Base-by-base conservation (phyloP, 2,329 filamentous ascomycete species). In the Sporothrix brasiliensis region DNA sequence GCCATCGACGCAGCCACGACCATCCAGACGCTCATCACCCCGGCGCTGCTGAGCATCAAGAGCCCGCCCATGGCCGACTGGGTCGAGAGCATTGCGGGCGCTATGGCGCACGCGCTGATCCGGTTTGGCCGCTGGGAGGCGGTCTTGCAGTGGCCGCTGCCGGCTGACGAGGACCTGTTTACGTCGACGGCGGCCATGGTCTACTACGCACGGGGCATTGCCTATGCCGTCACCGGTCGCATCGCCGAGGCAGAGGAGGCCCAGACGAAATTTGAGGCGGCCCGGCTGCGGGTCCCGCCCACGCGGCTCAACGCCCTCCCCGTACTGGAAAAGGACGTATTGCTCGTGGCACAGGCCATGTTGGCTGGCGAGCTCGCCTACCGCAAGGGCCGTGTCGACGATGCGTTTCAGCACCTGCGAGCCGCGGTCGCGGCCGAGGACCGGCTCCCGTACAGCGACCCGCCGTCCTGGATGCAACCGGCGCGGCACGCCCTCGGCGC, bases 401-500 rank as follows among this genome's bases (percentile, higher is more conserved):
- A 75, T 2, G 87, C 86, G 0, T 88, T 87, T 74, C 72, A 76
- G 27, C 78, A 82, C 67, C 77, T 88, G 3, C 79, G 80, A n/a
- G 78, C 76, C 21, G 80, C 86, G 0, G 82, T 87, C 30, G 74
- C 78, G 0, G 78, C 84, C n/a, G 84, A 87, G 66, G 86, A 87
- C 73, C 75, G 75, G 0, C 80, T 88, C n/a, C 83, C 81, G 0
- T 88, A 87, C 71, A 82, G 83, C 39, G 86, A 88, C 74, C 86
- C 86, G 0, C 87, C 85, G 85, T 83, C 83, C 0, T 88, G 86
- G 86, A 87, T 88, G 85, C 83, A 85, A 73, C 86, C 86, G 0
- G 82, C 83, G 0, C 79, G 86, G 19, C 86, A 88, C 77, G 85
- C 86, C 0, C 86, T 85, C 69, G 86, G 82, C 5, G 86, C 85